Base-by-base conservation (phyloP, 106 monocot species). In the Apostasia ramifera region DNA sequence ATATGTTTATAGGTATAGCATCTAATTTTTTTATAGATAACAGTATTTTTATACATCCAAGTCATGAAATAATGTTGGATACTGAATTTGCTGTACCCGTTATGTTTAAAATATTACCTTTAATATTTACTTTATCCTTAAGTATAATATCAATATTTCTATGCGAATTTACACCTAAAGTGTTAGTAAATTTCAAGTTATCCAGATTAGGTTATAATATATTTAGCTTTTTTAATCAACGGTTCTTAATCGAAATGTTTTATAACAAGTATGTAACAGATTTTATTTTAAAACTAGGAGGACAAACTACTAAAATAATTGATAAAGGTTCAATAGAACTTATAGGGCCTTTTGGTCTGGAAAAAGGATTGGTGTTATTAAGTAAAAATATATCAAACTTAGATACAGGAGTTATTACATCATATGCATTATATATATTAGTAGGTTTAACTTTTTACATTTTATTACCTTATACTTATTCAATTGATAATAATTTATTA, bases 321-420 rank as follows among this genome's bases (percentile, higher is more conserved):
- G 58, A 58, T 58, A 58, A 58, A 58, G 58, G 58, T 58, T 58
- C 58, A 14, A 58, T 58, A 14, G 58, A 58, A 58, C 58, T 58
- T 13, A 14, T 58, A 26, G 58, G 58, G 26, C 58, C 58, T 39
- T 58, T 14, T 15, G 58, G 58, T 26, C 14, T 58, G 26, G 58
- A 58, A 58, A 58, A 58, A 14, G 58, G 58, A 14, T 39, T 58
- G 26, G 58, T 58, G 5, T 14, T 15, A 14, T 58, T 58, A 58
- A 58, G 58, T 58, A 58, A 58, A 58, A 58, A 58, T 13, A 58
- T 58, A 39, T 5, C 13, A 5, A 58, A 14, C 26, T 58, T 58
- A 58, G 58, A 58, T 58, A 58, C 58, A 58, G 58, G 58, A 58
- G 58, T 58, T 14, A 58, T 58, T 5, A 58, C 58, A 26, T 58